Conservation (phyloP, 163 green algal genomes). For the Coccomyxa subellipsoidea region DNA sequence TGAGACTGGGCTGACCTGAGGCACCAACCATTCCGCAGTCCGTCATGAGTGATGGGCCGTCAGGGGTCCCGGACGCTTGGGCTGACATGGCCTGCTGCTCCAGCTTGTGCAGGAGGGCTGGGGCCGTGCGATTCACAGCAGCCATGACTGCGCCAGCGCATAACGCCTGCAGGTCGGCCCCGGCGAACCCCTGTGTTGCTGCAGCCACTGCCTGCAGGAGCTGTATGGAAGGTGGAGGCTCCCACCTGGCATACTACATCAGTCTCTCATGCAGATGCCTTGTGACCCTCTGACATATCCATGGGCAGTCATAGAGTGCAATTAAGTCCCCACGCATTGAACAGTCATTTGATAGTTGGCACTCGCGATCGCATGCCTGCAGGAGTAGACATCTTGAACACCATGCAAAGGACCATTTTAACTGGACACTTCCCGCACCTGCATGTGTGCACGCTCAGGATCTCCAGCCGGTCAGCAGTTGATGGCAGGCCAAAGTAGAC, state of each 20-base stretch:
- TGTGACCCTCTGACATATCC: no score
- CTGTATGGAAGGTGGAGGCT: background rate
- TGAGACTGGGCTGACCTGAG: background rate
- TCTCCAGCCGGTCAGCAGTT: constrained; percentile 26
- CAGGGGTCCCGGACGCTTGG: no score
- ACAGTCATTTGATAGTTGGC: no score
- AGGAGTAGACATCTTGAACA: no score
- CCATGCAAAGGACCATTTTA: no score
- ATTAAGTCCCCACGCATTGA: no score
- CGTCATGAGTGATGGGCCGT: no score
- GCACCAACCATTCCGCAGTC: no score
- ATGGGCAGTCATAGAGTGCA: no score
- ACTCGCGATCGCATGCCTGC: no score
- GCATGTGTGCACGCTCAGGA: constrained; percentile 55
- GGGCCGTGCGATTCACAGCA: constrained; percentile 30
- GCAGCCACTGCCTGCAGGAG: constrained; percentile 42
- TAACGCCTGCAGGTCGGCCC: constrained; percentile 63
- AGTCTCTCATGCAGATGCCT: no score
- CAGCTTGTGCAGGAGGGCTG: background rate
- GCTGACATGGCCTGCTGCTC: background rate
- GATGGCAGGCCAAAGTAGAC: constrained; percentile 60
- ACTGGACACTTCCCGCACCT: no score
- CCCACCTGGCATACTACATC: constrained; percentile 20
- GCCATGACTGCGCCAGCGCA: constrained; percentile 50
- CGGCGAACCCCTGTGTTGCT: constrained; percentile 49